Base-by-base conservation (phyloP, 2,329 filamentous ascomycete species). In the Trichophyton rubrum region DNA sequence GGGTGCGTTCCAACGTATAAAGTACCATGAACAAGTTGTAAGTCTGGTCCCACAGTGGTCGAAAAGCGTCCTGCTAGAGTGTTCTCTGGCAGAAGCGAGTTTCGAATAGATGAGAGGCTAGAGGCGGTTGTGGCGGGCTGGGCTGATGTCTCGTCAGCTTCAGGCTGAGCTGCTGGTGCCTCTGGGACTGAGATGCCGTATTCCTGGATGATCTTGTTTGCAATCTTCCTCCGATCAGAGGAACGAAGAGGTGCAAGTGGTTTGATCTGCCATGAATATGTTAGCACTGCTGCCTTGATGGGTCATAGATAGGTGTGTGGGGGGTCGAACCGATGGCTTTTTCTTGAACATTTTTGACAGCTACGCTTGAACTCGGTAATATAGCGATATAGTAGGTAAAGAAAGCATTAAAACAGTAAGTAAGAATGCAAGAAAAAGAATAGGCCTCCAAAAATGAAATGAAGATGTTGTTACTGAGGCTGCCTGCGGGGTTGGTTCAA, bases 121-220 rank as follows among this genome's bases (percentile, higher is more conserved):
- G 78, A 77, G 43, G 73, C 72, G 41, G 58, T 41, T 47, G 60
- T 60, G 68, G 62, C 75, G 78, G 60, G 78, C 72, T 9, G 74
- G 63, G 11, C 15, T 2, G 72, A 70, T 27, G 71, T 68, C 41
- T 73, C 68, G 38, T 70, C 65, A 55, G 68, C 69, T 45, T 67
- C 69, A 63, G 64, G 68, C 59, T 67, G 62, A 58, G 70, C 67
- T 33, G 71, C 61, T 17, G 70, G 60, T 15, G 51, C 27, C 51
- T 55, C 51, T 6, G 79, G 78, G 0, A 81, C 67, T 43, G 77
- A 68, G 62, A 85, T 77, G 40, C 76, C 72, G 67, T 84, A 85
- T 66, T 85, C 81, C 64, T 78, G 71, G 67, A 87, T 86, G 66
- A 88, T 85, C 65, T 84, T 79, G 67, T 87, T 84, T 57, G 85